phyloP scores from a whole-genome alignment of 345 rosid species.

The Gossypium mustelinum region DNA sequence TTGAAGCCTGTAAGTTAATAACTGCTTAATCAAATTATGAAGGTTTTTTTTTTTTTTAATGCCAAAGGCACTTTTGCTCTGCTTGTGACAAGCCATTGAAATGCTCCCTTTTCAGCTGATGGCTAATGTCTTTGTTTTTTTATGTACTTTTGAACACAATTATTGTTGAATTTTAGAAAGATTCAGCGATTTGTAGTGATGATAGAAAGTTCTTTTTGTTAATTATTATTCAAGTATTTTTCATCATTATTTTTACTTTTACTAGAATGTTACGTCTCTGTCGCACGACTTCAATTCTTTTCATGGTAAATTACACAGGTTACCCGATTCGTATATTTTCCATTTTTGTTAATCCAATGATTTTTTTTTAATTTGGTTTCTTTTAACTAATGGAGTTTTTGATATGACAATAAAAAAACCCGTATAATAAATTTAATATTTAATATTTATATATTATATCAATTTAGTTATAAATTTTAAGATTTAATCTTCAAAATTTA shows the following conservation, averaged over 20 bases:
- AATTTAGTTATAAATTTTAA: no score
- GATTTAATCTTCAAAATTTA: no score
- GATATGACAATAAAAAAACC: no score
- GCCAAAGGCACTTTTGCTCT: background rate
- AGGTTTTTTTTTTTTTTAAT: background rate
- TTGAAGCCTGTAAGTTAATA: conserved; percentile 7
- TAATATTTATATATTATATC: no score
- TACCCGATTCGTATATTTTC: no score
- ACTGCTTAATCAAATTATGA: conserved; percentile 17
- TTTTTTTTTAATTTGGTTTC: no score
- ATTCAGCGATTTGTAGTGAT: background rate
- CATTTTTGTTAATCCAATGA: no score
- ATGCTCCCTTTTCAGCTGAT: background rate
- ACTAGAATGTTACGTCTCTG: no score
- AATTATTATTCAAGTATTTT: background rate
- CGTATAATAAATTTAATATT: fast-evolving
- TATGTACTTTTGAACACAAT: background rate
- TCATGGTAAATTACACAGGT: no score
- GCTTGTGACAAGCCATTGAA: background rate
- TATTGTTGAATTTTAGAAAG: background rate
- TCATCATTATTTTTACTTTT: background rate
- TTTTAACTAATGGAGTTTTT: no score
- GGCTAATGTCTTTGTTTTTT: background rate
- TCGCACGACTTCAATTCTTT: no score
- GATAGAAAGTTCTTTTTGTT: background rate